Evolutionary conservation across 73 alveolate species (phyloP).

Genomic region (Tetrahymena elliotti): DNA sequence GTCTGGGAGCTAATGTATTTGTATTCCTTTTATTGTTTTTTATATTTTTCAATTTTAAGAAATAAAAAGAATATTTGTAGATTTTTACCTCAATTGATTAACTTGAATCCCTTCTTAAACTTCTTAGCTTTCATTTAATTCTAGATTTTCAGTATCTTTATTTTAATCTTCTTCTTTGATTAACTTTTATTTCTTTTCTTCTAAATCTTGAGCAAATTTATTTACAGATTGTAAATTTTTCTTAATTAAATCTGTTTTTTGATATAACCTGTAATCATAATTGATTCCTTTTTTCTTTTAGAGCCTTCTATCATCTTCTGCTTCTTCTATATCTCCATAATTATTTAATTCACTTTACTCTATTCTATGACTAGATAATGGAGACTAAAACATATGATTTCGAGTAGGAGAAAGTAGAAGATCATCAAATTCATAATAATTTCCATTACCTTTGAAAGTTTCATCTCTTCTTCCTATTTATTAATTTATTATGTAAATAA

Average conservation of each 20-base stretch:
- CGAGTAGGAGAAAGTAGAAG: neutral
- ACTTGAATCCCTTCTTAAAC: neutral
- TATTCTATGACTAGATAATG: neutral
- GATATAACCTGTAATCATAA: neutral
- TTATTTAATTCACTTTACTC: neutral
- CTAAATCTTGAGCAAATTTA: neutral
- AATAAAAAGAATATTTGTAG: no score
- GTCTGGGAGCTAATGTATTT: neutral
- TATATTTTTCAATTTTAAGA: no score
- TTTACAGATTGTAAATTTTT: neutral
- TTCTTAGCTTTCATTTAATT: neutral
- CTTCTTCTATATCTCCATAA: neutral
- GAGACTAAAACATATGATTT: neutral
- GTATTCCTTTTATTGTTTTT: neutral
- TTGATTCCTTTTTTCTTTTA: neutral
- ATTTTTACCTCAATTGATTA: neutral
- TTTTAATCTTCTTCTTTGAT: neutral
- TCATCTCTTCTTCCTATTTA: neutral
- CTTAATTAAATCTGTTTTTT: neutral
- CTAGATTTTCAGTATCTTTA: neutral
- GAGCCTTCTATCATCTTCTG: neutral
- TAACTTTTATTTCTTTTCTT: neutral
- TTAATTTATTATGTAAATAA: neutral
- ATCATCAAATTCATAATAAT: neutral
- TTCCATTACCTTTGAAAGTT: neutral